Percentiles rank a stretch among this genome's conserved stretches.
phyloP scores from a whole-genome alignment of 768 basidiomycete genomes.

The Auriscalpium microsporum region DNA sequence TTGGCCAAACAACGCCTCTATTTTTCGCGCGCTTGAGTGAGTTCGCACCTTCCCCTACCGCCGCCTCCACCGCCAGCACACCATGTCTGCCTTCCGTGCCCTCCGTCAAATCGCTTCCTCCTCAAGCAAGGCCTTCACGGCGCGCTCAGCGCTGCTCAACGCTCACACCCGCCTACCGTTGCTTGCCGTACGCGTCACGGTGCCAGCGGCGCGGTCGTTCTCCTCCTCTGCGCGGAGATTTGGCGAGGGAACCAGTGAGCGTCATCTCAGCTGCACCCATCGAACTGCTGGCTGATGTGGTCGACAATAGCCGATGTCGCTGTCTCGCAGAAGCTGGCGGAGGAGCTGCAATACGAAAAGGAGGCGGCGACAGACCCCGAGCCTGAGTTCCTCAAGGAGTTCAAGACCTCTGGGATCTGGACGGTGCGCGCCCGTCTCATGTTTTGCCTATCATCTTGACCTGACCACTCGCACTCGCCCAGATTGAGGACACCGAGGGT shows the following conservation, averaged over 20 bases:
- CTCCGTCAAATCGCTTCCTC: constrained; percentile 47
- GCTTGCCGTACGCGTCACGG: constrained; percentile 21
- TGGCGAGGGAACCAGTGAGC: constrained; percentile 38
- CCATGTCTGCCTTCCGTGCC: constrained; percentile 57
- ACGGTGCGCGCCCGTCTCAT: constrained; percentile 36
- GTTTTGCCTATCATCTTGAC: background rate
- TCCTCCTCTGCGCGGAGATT: constrained; percentile 30
- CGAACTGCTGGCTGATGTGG: too few relatives aligned
- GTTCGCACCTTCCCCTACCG: background rate
- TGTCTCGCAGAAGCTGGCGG: constrained; percentile 64
- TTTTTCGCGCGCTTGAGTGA: background rate
- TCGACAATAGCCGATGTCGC: constrained; percentile 53
- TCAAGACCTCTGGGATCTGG: constrained; percentile 74
- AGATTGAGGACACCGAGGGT: constrained; percentile 65
- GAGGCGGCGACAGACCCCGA: constrained; percentile 39
- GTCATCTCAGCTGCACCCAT: background rate
- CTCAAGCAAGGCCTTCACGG: constrained; percentile 31
- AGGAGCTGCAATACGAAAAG: constrained; percentile 83
- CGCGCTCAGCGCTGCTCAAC: constrained; percentile 17
- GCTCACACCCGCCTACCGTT: constrained; percentile 13
- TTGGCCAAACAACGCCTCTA: background rate
- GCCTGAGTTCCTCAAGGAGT: constrained; percentile 73
- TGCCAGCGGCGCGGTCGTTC: constrained; percentile 23
- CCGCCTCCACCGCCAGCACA: background rate
- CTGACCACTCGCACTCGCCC: background rate